Percentiles rank a stretch among this genome's conserved stretches.
phyloP scores from a whole-genome alignment of 305 asterid genomes.

The Fraxinus dipetala region DNA sequence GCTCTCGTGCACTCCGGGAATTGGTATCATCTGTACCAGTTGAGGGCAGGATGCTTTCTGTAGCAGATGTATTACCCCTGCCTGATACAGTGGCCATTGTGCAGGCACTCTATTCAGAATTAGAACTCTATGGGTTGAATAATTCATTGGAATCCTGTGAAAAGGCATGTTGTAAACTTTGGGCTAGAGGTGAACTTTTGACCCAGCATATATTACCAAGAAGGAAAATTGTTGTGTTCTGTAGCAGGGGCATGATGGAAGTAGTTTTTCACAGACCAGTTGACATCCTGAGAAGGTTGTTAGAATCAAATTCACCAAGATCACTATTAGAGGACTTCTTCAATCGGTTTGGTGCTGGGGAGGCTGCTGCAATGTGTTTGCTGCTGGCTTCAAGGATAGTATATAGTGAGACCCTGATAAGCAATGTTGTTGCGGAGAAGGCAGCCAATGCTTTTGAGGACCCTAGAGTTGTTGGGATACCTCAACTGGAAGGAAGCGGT shows the following conservation, averaged over 20 bases:
- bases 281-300: slow-evolving; percentile 77
- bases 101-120: slow-evolving; percentile 79
- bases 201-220: slow-evolving; percentile 90
- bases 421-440: slow-evolving; percentile 76
- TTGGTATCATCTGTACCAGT: slow-evolving; percentile 76
- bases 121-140: slow-evolving; percentile 61
- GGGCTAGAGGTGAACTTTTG: slow-evolving; percentile 95
- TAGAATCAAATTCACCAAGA: slow-evolving; percentile 86
- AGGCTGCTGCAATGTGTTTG: slow-evolving; percentile 96
- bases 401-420: slow-evolving; percentile 58
- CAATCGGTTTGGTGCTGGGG: slow-evolving; percentile 91
- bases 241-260: slow-evolving; percentile 99
- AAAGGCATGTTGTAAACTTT: slow-evolving; percentile 64
- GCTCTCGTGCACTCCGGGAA: slow-evolving; percentile 87
- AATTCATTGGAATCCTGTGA: slow-evolving; percentile 68
- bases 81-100: slow-evolving; percentile 76
- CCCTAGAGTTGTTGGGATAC: slow-evolving; percentile 94
- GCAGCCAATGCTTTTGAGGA: slow-evolving; percentile 99
- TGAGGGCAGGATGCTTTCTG: slow-evolving; percentile 90
- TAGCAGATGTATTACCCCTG: slow-evolving; percentile 78
- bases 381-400: slow-evolving; percentile 85
- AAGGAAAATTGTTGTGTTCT: slow-evolving; percentile 76
- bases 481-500: slow-evolving; percentile 93
- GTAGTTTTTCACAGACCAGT: slow-evolving; percentile 88
- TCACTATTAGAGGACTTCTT: slow-evolving; percentile 85